A percentile compares a stretch with the other conserved stretches of the same genome.
Evolutionary conservation across 83 land plant genomes (phyloP).

Genomic region (Diphasiastrum complanatum): DNA sequence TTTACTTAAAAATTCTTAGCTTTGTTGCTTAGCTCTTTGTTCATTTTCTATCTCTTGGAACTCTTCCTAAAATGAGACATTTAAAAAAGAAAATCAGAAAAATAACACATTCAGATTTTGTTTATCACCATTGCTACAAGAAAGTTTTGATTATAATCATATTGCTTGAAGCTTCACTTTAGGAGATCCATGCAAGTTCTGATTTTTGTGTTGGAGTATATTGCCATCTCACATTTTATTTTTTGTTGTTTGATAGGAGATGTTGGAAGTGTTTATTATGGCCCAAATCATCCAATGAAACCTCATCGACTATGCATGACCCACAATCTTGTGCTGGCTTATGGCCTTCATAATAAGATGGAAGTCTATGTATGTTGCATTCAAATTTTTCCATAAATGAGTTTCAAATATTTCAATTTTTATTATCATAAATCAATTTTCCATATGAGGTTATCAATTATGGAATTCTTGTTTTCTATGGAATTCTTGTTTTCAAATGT

Average conservation of each 20-base stretch:
- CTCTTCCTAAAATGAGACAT: no score
- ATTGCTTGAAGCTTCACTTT: no score
- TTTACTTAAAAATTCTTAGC: no score
- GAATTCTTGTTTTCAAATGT: background rate
- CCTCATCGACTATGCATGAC: constrained; percentile 99
- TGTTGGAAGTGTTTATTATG: constrained; percentile 97
- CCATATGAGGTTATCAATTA: background rate
- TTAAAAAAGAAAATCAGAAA: no score
- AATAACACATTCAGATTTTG: no score
- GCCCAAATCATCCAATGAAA: constrained; percentile 99
- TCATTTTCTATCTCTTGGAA: no score
- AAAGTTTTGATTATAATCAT: no score
- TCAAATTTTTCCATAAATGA: background rate
- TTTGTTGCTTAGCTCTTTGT: no score
- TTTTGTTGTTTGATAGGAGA: constrained; percentile 57
- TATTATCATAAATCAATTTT: no score
- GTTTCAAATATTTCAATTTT: no score
- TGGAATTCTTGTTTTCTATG: background rate
- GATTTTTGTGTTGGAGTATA: background rate
- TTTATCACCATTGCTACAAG: no score
- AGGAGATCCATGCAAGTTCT: background rate
- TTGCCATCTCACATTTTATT: background rate
- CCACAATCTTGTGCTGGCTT: constrained; percentile 87
- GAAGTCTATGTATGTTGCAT: constrained; percentile 78
- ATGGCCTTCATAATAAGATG: constrained; percentile 95